These are phyloP conservation scores for Phytopythium litorale DNA, from an alignment of 352 stramenopile species.

Conservation along the genomic window DNA sequence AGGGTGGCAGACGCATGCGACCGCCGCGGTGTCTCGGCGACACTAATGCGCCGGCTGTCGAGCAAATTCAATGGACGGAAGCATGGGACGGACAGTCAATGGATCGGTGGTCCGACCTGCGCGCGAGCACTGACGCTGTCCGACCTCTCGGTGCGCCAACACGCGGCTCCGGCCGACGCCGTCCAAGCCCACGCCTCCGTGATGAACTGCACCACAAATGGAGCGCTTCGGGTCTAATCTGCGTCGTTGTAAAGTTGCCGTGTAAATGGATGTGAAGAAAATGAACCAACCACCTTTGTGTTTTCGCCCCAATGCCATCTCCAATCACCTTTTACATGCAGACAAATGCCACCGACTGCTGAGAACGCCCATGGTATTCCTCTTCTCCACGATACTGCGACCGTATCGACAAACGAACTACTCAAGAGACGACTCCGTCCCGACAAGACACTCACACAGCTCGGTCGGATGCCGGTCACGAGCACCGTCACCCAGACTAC, in stretches of 20 bases:
- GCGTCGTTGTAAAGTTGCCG: no score
- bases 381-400: slow-evolving; percentile 6
- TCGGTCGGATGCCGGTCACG: not conserved
- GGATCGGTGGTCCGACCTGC: not conserved
- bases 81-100: no score
- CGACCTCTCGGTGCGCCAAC: not conserved
- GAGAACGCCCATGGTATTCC: not conserved
- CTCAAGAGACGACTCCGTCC: not conserved
- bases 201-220: no score
- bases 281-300: not conserved
- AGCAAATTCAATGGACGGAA: no score
- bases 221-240: no score
- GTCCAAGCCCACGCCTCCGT: no score
- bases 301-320: not conserved
- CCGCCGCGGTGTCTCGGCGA: not conserved
- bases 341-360: not conserved
- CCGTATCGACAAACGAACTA: slow-evolving; percentile 4
- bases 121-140: not conserved
- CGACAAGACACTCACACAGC: not conserved
- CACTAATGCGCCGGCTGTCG: not conserved
- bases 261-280: not conserved
- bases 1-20: not conserved
- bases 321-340: not conserved
- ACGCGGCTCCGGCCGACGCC: not conserved
- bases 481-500: not conserved